phyloP scores from a whole-genome alignment of 1,284 basidiomycete species.

The Ceratobasidium sp. region DNA sequence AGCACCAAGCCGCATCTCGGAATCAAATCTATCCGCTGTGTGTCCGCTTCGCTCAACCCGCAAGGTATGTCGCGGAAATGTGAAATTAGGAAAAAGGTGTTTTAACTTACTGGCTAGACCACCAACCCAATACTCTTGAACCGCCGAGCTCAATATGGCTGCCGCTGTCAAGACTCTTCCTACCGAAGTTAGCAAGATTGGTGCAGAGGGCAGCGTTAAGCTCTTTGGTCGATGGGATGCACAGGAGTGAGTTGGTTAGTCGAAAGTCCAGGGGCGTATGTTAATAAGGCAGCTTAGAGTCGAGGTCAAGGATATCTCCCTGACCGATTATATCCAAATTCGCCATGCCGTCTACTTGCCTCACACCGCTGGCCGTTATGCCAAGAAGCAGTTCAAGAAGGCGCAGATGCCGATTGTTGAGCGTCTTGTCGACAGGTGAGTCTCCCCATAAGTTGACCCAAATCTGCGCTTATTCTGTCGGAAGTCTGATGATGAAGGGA shows the following conservation, averaged over 20 bases:
- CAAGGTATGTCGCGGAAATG: slow-evolving; percentile 16
- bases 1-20: slow-evolving; percentile 35
- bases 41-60: slow-evolving; percentile 7
- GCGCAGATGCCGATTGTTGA: slow-evolving; percentile 99
- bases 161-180: slow-evolving; percentile 72
- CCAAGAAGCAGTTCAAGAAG: slow-evolving; percentile 99
- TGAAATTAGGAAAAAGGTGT: background rate
- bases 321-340: slow-evolving; percentile 99
- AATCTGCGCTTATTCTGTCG: slow-evolving; percentile 26
- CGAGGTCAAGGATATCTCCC: slow-evolving; percentile 99
- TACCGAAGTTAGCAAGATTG: slow-evolving; percentile 85
- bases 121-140: slow-evolving; percentile 4
- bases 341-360: slow-evolving; percentile 98
- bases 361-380: slow-evolving; percentile 99
- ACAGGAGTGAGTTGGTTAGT: slow-evolving; percentile 80
- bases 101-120: background rate
- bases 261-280: background rate
- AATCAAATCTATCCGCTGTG: slow-evolving; percentile 32
- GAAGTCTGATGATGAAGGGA: slow-evolving; percentile 99
- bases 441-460: slow-evolving; percentile 45
- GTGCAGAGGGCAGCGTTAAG: slow-evolving; percentile 80
- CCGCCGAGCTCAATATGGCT: slow-evolving; percentile 26
- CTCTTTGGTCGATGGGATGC: slow-evolving; percentile 98
- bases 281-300: slow-evolving; percentile 69
- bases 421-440: slow-evolving; percentile 96